These are phyloP conservation scores for Fusarium sp. DNA, from an alignment of 2,329 filamentous ascomycete genomes.

Conservation along the genomic window DNA sequence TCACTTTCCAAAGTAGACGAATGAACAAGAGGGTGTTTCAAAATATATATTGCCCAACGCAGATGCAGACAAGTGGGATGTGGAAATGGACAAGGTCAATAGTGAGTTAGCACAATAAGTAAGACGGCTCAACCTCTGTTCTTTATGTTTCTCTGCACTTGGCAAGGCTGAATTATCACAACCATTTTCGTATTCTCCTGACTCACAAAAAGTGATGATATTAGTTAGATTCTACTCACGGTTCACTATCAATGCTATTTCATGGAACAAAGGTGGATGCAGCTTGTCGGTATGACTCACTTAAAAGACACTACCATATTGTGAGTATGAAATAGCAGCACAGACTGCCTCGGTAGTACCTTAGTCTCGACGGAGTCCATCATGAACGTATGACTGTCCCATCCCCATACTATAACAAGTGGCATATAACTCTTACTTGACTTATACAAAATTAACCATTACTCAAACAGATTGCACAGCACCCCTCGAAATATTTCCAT, in stretches of 20 bases:
- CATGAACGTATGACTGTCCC: no score
- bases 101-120: not conserved
- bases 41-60: not conserved
- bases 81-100: not conserved
- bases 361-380: no score
- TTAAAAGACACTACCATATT: not conserved
- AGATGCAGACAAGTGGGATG: no score
- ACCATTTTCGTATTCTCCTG: not conserved
- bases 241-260: not conserved
- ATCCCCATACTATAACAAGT: no score
- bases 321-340: not conserved
- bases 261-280: not conserved
- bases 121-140: not conserved
- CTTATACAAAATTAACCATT: no score
- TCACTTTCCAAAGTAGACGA: not conserved
- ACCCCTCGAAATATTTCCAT: no score
- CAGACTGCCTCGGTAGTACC: no score
- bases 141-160: constrained; percentile 1
- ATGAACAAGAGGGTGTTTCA: not conserved
- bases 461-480: no score
- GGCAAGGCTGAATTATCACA: not conserved
- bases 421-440: no score
- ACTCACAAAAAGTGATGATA: constrained; percentile 6
- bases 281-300: constrained; percentile 15
- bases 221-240: not conserved